Evolutionary conservation across 257 asterid genomes (phyloP).

Genomic region (Forsythia suspensa): DNA sequence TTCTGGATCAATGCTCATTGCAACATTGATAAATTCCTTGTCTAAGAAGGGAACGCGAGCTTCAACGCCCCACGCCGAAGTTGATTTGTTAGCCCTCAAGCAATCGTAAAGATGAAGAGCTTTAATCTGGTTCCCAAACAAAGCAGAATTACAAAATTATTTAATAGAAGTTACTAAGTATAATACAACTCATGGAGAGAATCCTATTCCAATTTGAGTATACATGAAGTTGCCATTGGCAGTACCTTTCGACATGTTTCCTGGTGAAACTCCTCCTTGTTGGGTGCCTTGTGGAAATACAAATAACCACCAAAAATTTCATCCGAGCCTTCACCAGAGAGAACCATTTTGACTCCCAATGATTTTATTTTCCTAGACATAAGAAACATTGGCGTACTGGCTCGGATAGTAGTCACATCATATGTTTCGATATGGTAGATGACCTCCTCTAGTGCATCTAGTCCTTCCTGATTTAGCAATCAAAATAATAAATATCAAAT

Average conservation of each 20-base stretch:
- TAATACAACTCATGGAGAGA: not conserved
- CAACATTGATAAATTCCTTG: constrained; percentile 84
- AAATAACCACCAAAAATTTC: constrained; percentile 98
- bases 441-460: constrained; percentile 96
- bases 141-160: not conserved
- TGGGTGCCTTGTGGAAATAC: constrained; percentile 97
- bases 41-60: constrained; percentile 99
- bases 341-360: constrained; percentile 95
- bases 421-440: constrained; percentile 93
- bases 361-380: constrained; percentile 96
- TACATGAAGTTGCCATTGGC: not conserved
- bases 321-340: constrained; percentile 99
- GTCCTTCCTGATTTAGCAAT: constrained; percentile 79
- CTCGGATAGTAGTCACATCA: constrained; percentile 96
- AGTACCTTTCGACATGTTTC: constrained; percentile 96
- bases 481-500: constrained; percentile 20
- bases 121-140: constrained; percentile 21
- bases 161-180: not conserved
- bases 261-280: constrained; percentile 88
- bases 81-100: constrained; percentile 21
- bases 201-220: not conserved
- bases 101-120: constrained; percentile 82
- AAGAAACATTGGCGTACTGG: constrained; percentile 99
- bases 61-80: constrained; percentile 99
- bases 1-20: constrained; percentile 92